Conservation (phyloP, 2,329 filamentous ascomycete genomes). For the Trichophaea hybrida region DNA sequence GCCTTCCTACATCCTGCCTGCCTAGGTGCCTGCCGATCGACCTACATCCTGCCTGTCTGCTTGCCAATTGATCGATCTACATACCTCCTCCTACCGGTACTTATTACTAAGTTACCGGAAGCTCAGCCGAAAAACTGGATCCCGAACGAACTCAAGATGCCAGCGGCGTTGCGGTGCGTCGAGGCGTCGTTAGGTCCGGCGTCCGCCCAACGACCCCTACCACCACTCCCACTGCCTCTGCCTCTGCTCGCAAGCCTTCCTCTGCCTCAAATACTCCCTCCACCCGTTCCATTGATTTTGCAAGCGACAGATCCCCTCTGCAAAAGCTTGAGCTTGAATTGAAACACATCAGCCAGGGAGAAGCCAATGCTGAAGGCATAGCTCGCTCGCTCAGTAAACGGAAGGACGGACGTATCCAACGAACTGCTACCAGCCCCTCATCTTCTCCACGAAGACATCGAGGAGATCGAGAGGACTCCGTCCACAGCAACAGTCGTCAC, state of each 20-base stretch:
- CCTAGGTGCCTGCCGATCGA: no score
- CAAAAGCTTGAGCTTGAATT: constrained; percentile 86
- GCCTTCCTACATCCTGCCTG: no score
- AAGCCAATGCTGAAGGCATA: constrained; percentile 8
- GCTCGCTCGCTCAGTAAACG: constrained; percentile 18
- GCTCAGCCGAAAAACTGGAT: neutral
- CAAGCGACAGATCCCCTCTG: constrained; percentile 54
- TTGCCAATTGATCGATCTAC: no score
- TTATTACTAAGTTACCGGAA: neutral
- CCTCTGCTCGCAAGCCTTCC: neutral
- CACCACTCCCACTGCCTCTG: neutral
- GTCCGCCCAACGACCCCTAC: neutral
- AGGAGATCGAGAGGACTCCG: neutral
- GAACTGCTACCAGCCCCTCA: constrained; percentile 4
- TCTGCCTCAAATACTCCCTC: neutral
- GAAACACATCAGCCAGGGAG: constrained; percentile 68
- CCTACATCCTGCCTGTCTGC: no score
- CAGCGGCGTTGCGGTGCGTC: neutral
- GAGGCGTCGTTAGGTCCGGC: neutral
- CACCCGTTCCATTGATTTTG: constrained; percentile 4
- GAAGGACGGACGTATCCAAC: neutral
- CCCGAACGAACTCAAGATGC: neutral
- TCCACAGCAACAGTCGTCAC: neutral
- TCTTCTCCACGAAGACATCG: neutral
- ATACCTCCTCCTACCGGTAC: no score